A percentile compares a stretch with the other conserved stretches of the same genome.
phyloP scores from a whole-genome alignment of 345 rosid species.

The Eucalyptus leucophloia region DNA sequence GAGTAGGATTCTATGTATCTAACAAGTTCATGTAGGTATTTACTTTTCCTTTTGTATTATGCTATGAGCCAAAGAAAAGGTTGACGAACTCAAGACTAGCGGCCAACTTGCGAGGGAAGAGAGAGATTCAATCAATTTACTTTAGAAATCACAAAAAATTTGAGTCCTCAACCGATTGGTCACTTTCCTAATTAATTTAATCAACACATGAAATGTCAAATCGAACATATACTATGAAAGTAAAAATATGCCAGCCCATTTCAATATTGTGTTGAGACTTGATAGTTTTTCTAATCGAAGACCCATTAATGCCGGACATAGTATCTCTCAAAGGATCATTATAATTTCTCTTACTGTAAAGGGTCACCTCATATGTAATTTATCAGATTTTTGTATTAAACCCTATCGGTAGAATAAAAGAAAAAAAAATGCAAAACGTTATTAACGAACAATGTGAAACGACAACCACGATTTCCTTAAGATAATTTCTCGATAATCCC shows the following conservation, averaged over 20 bases:
- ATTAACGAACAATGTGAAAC: background rate
- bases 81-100: background rate
- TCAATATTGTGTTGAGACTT: background rate
- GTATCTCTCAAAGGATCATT: background rate
- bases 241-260: background rate
- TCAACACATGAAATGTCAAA: background rate
- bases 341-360: rapidly evolving
- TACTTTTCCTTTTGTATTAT: background rate
- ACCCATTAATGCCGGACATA: background rate
- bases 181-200: background rate
- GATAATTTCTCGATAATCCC: background rate
- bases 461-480: too few species aligned
- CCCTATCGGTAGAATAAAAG: background rate
- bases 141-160: background rate
- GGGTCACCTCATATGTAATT: background rate
- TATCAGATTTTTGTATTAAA: background rate
- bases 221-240: background rate
- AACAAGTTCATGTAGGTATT: background rate
- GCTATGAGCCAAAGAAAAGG: background rate
- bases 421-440: background rate
- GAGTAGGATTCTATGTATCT: background rate
- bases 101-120: background rate
- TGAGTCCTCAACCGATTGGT: rapidly evolving
- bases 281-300: too few species aligned
- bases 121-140: background rate